phyloP scores from a whole-genome alignment of 2,329 filamentous ascomycete species.

The Colletotrichum lini region DNA sequence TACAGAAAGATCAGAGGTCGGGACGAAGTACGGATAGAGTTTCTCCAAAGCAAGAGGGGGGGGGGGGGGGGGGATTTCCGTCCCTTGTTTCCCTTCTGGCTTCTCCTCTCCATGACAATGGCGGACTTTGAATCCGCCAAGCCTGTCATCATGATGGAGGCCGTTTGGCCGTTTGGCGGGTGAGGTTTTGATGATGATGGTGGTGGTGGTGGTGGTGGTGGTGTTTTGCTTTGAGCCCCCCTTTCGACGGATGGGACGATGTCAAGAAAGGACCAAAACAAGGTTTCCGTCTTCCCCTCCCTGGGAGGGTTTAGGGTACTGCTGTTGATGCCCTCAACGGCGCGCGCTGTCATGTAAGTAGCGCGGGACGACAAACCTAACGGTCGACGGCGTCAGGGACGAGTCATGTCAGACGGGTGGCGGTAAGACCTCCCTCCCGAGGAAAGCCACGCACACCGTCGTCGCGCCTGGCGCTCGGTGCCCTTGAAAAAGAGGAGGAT shows the following conservation, averaged over 20 bases:
- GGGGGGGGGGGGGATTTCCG: not conserved
- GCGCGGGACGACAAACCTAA: constrained; percentile 35
- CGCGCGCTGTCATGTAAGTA: not conserved
- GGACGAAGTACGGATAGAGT: constrained; percentile 9
- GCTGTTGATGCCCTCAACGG: no score
- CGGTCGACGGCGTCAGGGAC: constrained; percentile 33
- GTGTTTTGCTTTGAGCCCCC: constrained; percentile 3
- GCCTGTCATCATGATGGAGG: not conserved
- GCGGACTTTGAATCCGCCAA: not conserved
- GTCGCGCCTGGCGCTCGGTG: not conserved
- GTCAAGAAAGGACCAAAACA: not conserved
- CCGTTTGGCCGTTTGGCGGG: no score
- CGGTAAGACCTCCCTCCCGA: constrained; percentile 17
- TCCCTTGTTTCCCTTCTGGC: not conserved
- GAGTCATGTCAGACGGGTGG: constrained; percentile 30
- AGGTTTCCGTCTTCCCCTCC: not conserved
- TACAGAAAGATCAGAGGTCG: not conserved
- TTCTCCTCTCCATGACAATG: no score
- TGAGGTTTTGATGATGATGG: no score
- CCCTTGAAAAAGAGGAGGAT: not conserved
- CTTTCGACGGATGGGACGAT: constrained; percentile 5
- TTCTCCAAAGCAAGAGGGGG: not conserved
- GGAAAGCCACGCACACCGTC: constrained; percentile 2
- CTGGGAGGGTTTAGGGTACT: no score
- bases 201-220: not conserved